A percentile compares a stretch with the other conserved stretches of the same genome.
Conservation (phyloP, 2,329 filamentous ascomycete species). For the Hansfordia pulvinata region DNA sequence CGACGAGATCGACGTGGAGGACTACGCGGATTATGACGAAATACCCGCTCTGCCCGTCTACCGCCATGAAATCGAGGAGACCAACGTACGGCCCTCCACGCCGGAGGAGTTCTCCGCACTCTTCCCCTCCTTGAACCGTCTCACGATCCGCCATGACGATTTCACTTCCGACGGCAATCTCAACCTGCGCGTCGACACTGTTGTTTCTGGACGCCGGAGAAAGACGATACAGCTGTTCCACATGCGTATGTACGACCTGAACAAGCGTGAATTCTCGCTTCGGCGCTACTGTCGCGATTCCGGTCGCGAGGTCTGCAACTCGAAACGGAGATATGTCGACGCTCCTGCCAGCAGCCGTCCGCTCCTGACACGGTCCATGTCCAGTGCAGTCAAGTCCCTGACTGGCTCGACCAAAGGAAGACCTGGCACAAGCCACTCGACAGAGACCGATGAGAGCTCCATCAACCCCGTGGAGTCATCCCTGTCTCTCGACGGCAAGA, state of each 20-base stretch:
- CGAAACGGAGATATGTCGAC: conserved; percentile 55
- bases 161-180: conserved; percentile 86
- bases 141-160: conserved; percentile 83
- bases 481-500: conserved; percentile 16
- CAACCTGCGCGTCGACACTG: conserved; percentile 82
- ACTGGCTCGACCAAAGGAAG: conserved; percentile 15
- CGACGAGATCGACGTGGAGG: conserved; percentile 19
- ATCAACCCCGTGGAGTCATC: no score
- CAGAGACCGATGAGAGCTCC: conserved; percentile 13
- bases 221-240: conserved; percentile 74
- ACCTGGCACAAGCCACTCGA: conserved; percentile 22
- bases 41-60: conserved; percentile 45
- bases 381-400: conserved; percentile 33
- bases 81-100: conserved; percentile 60
- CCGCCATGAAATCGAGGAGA: conserved; percentile 45
- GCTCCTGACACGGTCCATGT: conserved; percentile 32
- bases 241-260: conserved; percentile 84
- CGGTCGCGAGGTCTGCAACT: conserved; percentile 83
- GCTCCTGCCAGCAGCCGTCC: conserved; percentile 22
- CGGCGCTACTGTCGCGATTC: conserved; percentile 87
- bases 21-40: conserved; percentile 14
- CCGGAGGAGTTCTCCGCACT: conserved; percentile 71
- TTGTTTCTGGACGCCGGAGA: conserved; percentile 50
- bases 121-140: conserved; percentile 72
- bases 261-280: conserved; percentile 75